Conservation (phyloP, 1,139 yeast species). For the Meyerozyma carpophila region DNA sequence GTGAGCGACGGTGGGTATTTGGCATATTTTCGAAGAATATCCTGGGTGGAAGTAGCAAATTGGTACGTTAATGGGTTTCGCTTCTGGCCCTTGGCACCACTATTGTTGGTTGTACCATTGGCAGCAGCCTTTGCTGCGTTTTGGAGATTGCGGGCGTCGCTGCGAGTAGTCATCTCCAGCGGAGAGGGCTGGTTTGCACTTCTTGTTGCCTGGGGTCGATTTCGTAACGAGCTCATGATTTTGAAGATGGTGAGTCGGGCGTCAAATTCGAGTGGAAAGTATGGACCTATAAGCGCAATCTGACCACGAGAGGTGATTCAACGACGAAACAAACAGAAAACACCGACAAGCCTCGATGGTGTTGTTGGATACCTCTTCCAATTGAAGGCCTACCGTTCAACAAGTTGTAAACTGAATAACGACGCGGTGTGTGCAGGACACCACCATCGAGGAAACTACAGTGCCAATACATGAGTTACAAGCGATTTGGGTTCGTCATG, state of each 20-base stretch:
- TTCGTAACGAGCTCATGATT: not conserved
- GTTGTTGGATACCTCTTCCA: too few species aligned
- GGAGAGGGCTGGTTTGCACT: not conserved
- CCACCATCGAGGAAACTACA: too few species aligned
- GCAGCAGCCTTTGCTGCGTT: not conserved
- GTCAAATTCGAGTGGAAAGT: not conserved
- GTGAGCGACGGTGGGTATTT: constrained; percentile 78
- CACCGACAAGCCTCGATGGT: too few species aligned
- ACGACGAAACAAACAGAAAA: too few species aligned
- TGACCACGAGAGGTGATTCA: too few species aligned
- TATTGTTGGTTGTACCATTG: not conserved
- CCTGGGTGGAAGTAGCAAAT: constrained; percentile 68
- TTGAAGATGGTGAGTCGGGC: not conserved
- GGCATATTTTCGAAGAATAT: constrained; percentile 72
- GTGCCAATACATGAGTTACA: too few species aligned
- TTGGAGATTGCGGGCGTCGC: not conserved
- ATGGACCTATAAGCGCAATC: too few species aligned
- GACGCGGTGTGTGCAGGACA: too few species aligned
- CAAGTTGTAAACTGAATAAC: too few species aligned
- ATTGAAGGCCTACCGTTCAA: too few species aligned
- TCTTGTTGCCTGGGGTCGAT: not conserved
- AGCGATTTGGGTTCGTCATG: too few species aligned
- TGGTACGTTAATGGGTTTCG: constrained; percentile 27
- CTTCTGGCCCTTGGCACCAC: not conserved
- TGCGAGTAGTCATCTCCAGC: not conserved